phyloP scores from a whole-genome alignment of 768 basidiomycete genomes.

The Cubamyces sp. region DNA sequence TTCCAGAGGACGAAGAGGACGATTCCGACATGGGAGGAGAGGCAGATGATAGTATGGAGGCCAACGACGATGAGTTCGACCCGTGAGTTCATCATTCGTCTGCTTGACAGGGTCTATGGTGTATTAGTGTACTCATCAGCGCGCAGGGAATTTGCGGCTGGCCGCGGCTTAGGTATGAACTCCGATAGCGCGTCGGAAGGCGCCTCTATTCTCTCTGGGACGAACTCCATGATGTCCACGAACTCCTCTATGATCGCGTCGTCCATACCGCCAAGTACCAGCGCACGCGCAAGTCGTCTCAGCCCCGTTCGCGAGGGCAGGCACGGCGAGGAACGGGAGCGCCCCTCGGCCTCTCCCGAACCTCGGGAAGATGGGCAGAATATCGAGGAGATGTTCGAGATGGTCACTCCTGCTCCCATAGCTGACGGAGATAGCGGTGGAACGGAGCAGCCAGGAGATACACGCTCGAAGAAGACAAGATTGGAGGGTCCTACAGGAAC shows the following conservation, averaged over 20 bases:
- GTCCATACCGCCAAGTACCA: constrained; percentile 51
- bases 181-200: constrained; percentile 70
- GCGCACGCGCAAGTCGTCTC: constrained; percentile 30
- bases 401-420: constrained; percentile 46
- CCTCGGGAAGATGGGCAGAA: constrained; percentile 32
- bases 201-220: constrained; percentile 59
- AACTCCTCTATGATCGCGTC: constrained; percentile 58
- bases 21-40: constrained; percentile 55
- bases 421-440: constrained; percentile 5
- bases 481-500: background rate
- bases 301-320: constrained; percentile 50
- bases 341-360: constrained; percentile 31
- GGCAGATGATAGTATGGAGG: constrained; percentile 39
- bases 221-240: constrained; percentile 51
- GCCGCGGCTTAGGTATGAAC: constrained; percentile 41
- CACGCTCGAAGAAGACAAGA: constrained; percentile 27
- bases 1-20: constrained; percentile 42
- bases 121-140: no score
- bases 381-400: constrained; percentile 55
- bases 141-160: constrained; percentile 69
- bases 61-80: constrained; percentile 70
- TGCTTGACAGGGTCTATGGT: background rate
- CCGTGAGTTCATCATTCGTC: constrained; percentile 54
- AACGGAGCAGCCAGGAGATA: constrained; percentile 23
- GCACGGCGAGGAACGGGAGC: constrained; percentile 33